Conservation (phyloP, 495 filamentous ascomycete genomes). For the Aspergillus ostianus region DNA sequence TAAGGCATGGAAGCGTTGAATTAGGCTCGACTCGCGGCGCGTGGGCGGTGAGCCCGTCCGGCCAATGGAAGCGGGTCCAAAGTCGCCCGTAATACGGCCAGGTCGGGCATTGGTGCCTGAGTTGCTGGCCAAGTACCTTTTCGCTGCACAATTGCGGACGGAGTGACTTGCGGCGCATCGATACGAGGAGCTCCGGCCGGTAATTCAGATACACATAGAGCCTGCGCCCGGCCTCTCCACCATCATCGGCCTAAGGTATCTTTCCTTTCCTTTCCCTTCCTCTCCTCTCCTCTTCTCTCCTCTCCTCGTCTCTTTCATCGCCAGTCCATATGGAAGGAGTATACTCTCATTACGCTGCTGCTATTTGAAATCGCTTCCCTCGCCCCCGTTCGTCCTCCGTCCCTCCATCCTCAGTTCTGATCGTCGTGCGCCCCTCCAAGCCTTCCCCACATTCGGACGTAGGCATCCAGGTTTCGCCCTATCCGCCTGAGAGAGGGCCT, state of each 20-base stretch:
- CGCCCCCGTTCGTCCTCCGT: background rate
- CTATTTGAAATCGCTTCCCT: background rate
- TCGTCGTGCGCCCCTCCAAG: background rate
- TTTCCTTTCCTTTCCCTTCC: background rate
- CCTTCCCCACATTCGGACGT: conserved; percentile 8
- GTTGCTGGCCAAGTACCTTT: background rate
- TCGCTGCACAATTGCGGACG: background rate
- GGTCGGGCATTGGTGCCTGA: background rate
- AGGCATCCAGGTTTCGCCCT: conserved; percentile 9
- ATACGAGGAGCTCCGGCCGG: background rate
- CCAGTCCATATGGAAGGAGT: background rate
- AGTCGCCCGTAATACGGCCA: background rate
- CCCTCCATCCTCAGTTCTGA: background rate
- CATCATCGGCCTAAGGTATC: background rate
- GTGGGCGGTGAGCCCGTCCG: conserved; percentile 8
- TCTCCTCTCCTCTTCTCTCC: background rate
- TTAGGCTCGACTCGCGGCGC: conserved; percentile 5
- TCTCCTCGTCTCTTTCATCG: background rate
- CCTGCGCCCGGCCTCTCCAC: background rate
- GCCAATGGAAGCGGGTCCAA: background rate
- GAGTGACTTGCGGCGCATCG: background rate
- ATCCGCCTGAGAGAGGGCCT: background rate
- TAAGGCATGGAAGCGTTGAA: conserved; percentile 3
- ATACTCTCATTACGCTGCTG: background rate
- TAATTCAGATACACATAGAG: background rate